These are phyloP conservation scores for Phytophthora niederhauseri DNA, from an alignment of 352 stramenopile species.

Conservation along the genomic window DNA sequence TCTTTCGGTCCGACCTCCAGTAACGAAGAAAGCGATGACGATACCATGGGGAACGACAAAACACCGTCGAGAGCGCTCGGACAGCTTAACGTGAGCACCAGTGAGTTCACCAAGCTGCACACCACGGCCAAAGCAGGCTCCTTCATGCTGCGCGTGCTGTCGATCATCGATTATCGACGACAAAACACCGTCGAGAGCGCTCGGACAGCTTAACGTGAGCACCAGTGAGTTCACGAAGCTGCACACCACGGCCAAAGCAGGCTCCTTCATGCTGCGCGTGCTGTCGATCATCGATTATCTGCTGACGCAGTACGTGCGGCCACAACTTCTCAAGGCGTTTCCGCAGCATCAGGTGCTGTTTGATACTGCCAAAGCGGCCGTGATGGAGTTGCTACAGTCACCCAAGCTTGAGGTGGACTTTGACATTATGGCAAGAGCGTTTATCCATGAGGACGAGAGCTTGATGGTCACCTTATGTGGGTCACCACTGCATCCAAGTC, in stretches of 20 bases:
- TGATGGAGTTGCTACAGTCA: constrained; percentile 53
- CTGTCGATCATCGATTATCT: constrained; percentile 54
- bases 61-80: constrained; percentile 13
- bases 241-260: constrained; percentile 57
- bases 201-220: constrained; percentile 37
- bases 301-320: constrained; percentile 40
- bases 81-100: constrained; percentile 46
- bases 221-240: constrained; percentile 73
- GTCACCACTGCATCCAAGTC: constrained; percentile 56
- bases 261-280: constrained; percentile 52
- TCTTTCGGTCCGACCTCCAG: constrained; percentile 24
- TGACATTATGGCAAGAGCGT: constrained; percentile 64
- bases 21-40: constrained; percentile 1
- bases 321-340: constrained; percentile 54
- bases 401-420: constrained; percentile 59
- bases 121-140: constrained; percentile 57
- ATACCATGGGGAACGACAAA: neutral
- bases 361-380: constrained; percentile 46
- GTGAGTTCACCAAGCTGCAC: constrained; percentile 72
- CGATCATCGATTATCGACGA: constrained; percentile 50
- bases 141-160: constrained; percentile 51
- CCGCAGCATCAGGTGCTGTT: constrained; percentile 63
- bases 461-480: constrained; percentile 65
- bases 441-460: constrained; percentile 54
- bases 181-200: constrained; percentile 7